These are phyloP conservation scores for Suillus clintonianus DNA, from an alignment of 768 basidiomycete genomes.

Conservation along the genomic window DNA sequence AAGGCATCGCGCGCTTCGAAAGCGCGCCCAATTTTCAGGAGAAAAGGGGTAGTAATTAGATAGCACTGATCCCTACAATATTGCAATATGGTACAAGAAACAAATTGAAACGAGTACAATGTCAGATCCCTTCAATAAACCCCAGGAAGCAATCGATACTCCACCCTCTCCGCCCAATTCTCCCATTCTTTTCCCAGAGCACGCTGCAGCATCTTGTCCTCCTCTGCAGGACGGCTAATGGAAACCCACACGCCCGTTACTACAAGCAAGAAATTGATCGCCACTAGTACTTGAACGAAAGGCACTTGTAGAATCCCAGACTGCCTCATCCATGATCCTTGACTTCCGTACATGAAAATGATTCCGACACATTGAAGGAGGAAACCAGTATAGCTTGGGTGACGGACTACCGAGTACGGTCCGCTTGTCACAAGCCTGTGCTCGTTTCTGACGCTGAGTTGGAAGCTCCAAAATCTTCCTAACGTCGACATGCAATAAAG, in stretches of 20 bases:
- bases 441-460: constrained; percentile 20
- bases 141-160: background rate
- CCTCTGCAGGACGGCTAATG: background rate
- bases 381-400: constrained; percentile 28
- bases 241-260: background rate
- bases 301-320: constrained; percentile 8
- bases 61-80: too few relatives aligned
- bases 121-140: background rate
- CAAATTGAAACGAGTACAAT: background rate
- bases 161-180: background rate
- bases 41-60: too few relatives aligned
- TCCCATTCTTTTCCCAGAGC: background rate
- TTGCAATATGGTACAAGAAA: background rate
- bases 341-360: background rate
- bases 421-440: constrained; percentile 30
- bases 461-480: constrained; percentile 29
- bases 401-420: constrained; percentile 30
- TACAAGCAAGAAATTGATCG: background rate
- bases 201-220: background rate
- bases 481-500: constrained; percentile 22
- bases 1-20: too few relatives aligned
- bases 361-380: constrained; percentile 8
- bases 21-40: too few relatives aligned
- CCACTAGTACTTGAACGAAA: background rate
- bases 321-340: constrained; percentile 15